Conservation (phyloP, 306 rosid genomes). For the Heteromeles arbutifolia region DNA sequence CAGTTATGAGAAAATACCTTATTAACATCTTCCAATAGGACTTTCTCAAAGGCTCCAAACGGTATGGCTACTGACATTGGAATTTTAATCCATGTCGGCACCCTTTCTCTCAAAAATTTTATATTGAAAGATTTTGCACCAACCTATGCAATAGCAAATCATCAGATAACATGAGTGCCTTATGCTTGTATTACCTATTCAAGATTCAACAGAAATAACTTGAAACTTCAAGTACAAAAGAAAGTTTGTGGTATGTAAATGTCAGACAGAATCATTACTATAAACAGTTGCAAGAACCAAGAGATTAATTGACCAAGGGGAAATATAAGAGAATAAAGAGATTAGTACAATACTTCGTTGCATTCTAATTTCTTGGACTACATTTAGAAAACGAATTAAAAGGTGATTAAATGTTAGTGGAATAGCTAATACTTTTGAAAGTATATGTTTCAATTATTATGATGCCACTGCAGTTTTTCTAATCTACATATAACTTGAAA, state of each 20-base stretch:
- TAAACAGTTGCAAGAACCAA: background rate
- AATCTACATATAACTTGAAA: background rate
- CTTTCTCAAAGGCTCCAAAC: constrained; percentile 31
- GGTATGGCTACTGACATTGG: constrained; percentile 30
- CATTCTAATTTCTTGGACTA: background rate
- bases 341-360: background rate
- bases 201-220: background rate
- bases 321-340: background rate
- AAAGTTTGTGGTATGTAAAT: background rate
- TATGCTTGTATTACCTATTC: background rate
- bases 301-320: background rate
- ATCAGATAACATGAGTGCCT: background rate
- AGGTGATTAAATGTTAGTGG: background rate
- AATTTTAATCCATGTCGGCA: constrained; percentile 36
- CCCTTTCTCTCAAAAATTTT: constrained; percentile 13
- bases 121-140: constrained; percentile 35
- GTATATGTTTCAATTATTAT: background rate
- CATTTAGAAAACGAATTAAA: background rate
- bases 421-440: background rate
- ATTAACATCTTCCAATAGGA: constrained; percentile 21
- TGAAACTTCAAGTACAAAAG: background rate
- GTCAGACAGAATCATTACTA: background rate
- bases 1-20: constrained; percentile 12
- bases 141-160: constrained; percentile 14
- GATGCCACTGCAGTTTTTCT: background rate